phyloP scores from a whole-genome alignment of 192 early-diverging fungal species.

The Coemansia sp. region DNA sequence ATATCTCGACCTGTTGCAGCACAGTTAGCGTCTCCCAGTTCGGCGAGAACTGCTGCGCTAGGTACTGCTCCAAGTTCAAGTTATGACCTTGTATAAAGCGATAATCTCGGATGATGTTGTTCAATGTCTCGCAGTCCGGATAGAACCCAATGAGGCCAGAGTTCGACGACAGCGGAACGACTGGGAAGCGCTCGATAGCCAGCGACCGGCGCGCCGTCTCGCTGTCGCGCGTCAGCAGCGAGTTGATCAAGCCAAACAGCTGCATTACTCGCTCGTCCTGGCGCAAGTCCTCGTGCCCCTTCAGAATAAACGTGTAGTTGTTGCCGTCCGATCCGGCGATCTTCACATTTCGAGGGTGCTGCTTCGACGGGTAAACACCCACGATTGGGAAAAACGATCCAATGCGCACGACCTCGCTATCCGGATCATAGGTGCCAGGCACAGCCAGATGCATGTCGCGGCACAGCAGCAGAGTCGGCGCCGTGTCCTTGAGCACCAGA shows the following conservation, averaged over 20 bases:
- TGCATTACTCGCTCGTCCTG: constrained; percentile 99
- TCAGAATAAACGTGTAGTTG: constrained; percentile 88
- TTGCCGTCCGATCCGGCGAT: constrained; percentile 86
- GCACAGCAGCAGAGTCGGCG: constrained; percentile 84
- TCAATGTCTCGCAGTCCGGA: constrained; percentile 86
- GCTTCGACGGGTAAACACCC: constrained; percentile 87
- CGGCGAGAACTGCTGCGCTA: constrained; percentile 87
- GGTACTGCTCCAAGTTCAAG: constrained; percentile 85
- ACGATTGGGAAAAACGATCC: constrained; percentile 78
- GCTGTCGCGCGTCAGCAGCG: constrained; percentile 75
- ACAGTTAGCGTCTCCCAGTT: constrained; percentile 87
- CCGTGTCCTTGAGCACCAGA: constrained; percentile 82
- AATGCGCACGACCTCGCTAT: constrained; percentile 82
- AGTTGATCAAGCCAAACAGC: constrained; percentile 96
- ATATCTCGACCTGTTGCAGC: constrained; percentile 94
- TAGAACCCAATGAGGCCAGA: constrained; percentile 96
- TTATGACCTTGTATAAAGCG: constrained; percentile 79
- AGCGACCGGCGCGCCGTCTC: constrained; percentile 93
- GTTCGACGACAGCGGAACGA: constrained; percentile 92
- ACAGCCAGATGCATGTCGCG: constrained; percentile 86
- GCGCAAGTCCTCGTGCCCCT: constrained; percentile 96
- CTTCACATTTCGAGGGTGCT: constrained; percentile 82
- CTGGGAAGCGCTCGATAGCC: constrained; percentile 87
- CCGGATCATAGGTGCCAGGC: constrained; percentile 85
- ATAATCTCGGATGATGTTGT: constrained; percentile 84